phyloP scores from a whole-genome alignment of 2,329 filamentous ascomycete genomes.

The Madurella fahalii region DNA sequence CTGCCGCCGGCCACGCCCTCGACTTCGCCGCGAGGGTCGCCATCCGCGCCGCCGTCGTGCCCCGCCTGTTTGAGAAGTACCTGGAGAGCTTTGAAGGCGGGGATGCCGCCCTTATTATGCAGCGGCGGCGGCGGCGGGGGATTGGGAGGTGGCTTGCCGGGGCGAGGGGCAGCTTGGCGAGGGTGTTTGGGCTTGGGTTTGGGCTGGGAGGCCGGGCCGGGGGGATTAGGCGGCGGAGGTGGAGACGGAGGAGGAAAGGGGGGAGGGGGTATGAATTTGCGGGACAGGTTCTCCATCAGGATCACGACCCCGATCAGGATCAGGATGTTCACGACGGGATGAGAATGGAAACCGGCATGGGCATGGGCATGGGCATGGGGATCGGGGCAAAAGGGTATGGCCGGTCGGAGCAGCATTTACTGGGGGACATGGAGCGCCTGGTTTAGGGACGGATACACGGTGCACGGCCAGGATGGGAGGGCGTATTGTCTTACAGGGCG shows the following conservation, averaged over 20 bases:
- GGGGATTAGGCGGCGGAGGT: too few relatives aligned
- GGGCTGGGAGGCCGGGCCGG: background rate
- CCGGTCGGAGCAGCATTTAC: conserved; percentile 15
- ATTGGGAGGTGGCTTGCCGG: background rate
- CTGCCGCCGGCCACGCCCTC: conserved; percentile 13
- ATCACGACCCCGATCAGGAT: background rate
- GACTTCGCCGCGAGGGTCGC: conserved; percentile 14
- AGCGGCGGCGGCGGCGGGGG: background rate
- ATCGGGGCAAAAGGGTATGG: background rate
- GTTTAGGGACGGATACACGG: background rate
- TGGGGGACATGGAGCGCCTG: conserved; percentile 15
- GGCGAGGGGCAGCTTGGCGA: too few relatives aligned
- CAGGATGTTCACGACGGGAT: background rate
- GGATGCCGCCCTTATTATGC: too few relatives aligned
- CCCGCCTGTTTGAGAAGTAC: conserved; percentile 18
- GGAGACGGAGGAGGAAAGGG: background rate
- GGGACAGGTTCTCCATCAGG: background rate
- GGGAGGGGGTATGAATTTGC: background rate
- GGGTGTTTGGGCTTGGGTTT: background rate
- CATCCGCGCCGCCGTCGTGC: conserved; percentile 13
- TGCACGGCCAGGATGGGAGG: background rate
- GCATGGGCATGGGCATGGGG: background rate
- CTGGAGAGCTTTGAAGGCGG: conserved; percentile 15
- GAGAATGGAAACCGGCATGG: background rate
- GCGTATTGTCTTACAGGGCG: background rate